Evolutionary conservation across 306 rosid species (phyloP), one percentile per base, ranked within the genome.

Genomic region (Glycyrrhiza uralensis): DNA sequence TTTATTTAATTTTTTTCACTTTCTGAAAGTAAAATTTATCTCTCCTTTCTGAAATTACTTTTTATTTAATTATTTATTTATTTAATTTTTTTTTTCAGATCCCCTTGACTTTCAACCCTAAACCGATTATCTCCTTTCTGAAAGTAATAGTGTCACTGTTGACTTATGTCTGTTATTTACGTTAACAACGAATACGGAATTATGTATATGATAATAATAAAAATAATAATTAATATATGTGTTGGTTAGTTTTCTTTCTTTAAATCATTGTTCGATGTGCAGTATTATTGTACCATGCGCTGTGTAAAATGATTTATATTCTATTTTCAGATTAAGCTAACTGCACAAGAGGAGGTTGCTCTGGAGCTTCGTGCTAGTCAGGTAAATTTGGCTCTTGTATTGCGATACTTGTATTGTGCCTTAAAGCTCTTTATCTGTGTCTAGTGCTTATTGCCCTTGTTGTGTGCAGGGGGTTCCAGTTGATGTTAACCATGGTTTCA

Each of bases 331-430:
- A 92, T 95, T 59, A 95, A 95, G 92, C 76, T 95, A 70, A 95
- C 99, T 57, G 93, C 97, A 56, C 99, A 92, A 84, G 99, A 95
- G 66, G 99, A 95, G 81, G 97, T 95, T 78, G 99, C 97, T 6
- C 89, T 95, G 24, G 99, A 95, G 80, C 99, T 95, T 62, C 97
- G 99, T 63, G 96, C 92, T 32, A 91, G 90, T 82, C 99, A 92
- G 97, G 99, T 94, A 83, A 44, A 32, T 56, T 61, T 69, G 26
- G 41, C 32, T 55, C 15, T 47, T 32, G 36, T 56, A 13, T 57
- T 61, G 24, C 26, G 30, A 75, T 46, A 6, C 29, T 46, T 64
- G 26, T 20, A 20, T 49, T n/a, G 63, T 32, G 36, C 46, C 23
- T 33, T 80, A 6, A 7, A 65, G 17, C 61, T 30, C 51, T 70